Evolutionary conservation across 2,329 filamentous ascomycete species (phyloP).

Genomic region (Phialophora chinensis): DNA sequence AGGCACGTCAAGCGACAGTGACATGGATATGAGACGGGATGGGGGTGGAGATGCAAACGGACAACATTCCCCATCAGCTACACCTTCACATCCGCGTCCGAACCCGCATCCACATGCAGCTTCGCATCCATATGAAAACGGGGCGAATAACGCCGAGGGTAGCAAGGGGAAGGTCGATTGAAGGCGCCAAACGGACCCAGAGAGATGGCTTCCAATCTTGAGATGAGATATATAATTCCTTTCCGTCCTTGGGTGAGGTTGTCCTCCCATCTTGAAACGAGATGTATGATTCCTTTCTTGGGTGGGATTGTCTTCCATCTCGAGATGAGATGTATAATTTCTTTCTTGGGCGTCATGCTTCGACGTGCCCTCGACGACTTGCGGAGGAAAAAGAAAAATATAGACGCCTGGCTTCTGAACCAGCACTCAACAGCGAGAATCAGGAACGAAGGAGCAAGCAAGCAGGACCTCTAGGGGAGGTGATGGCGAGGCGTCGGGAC

Average conservation of each 20-base stretch:
- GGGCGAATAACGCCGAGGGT: neutral
- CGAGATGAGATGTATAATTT: no score
- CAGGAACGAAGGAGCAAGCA: no score
- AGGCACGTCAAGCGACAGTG: slow-evolving; percentile 4
- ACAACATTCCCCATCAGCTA: neutral
- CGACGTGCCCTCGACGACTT: no score
- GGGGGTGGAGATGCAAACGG: neutral
- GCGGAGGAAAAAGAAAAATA: no score
- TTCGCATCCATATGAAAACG: neutral
- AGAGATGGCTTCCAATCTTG: neutral
- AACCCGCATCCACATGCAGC: no score
- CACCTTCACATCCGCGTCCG: neutral
- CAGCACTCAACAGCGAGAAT: no score
- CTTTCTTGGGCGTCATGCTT: no score
- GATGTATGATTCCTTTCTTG: no score
- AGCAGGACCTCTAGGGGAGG: neutral
- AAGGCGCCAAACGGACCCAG: neutral
- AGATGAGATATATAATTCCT: neutral
- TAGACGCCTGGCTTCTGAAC: no score
- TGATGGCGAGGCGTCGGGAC: neutral
- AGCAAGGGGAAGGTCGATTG: slow-evolving; percentile 25
- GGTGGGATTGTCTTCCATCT: no score
- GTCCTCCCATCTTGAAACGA: no score
- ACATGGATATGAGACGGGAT: neutral
- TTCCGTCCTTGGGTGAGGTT: no score